Conservation (phyloP, 2,329 filamentous ascomycete species). For the Teratosphaeria zuluensis region DNA sequence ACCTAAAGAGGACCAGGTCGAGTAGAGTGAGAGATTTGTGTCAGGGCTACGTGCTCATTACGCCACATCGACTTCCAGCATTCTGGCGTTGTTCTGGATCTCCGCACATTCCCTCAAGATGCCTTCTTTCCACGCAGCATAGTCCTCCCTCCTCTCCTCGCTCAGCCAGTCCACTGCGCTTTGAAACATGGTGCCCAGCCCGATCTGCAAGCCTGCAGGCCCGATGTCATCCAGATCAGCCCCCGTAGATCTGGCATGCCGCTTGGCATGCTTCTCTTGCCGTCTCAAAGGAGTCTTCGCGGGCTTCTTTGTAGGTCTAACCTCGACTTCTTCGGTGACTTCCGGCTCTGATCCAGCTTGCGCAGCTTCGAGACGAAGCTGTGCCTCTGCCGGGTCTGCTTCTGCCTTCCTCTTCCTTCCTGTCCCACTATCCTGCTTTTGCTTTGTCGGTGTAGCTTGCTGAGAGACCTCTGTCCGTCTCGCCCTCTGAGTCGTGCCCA, state of each 20-base stretch:
- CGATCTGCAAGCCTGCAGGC: slow-evolving; percentile 32
- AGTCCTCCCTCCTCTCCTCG: slow-evolving; percentile 52
- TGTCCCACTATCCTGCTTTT: not conserved
- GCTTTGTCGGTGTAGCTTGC: not conserved
- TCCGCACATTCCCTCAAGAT: slow-evolving; percentile 30
- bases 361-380: not conserved
- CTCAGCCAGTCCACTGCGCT: slow-evolving; percentile 63
- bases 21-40: no score
- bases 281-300: slow-evolving; percentile 26
- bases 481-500: not conserved
- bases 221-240: slow-evolving; percentile 11
- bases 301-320: slow-evolving; percentile 7
- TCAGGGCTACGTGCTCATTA: no score
- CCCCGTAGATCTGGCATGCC: not conserved
- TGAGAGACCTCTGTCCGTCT: not conserved
- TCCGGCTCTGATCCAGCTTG: slow-evolving; percentile 31
- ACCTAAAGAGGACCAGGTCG: no score
- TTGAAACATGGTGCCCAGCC: slow-evolving; percentile 61
- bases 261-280: slow-evolving; percentile 23
- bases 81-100: not conserved
- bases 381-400: not conserved
- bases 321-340: slow-evolving; percentile 33
- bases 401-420: not conserved
- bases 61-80: no score
- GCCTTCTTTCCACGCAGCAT: slow-evolving; percentile 52